These are phyloP conservation scores for Dipteronia sinensis DNA, from an alignment of 345 rosid species.

Conservation along the genomic window DNA sequence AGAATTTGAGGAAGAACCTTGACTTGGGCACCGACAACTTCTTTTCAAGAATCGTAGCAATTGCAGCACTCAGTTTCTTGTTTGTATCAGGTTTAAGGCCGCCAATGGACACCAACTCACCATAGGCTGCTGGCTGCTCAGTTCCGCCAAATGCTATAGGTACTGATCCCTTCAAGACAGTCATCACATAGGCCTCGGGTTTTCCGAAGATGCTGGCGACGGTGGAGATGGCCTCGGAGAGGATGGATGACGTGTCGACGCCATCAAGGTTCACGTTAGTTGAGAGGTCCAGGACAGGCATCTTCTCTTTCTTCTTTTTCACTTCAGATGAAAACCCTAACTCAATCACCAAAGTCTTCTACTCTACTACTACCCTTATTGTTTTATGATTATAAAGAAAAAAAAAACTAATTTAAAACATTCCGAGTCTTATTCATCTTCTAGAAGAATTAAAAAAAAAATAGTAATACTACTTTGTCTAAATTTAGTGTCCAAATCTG, in stretches of 20 bases:
- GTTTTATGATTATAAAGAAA: no score
- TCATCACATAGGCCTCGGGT: constrained; percentile 88
- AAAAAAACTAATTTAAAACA: no score
- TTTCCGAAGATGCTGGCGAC: constrained; percentile 77
- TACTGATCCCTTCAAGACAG: constrained; percentile 96
- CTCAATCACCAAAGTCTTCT: neutral
- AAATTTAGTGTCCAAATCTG: no score
- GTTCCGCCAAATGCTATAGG: constrained; percentile 91
- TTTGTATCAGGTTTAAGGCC: constrained; percentile 80
- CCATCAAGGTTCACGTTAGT: constrained; percentile 82
- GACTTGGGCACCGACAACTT: constrained; percentile 85
- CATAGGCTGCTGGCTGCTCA: constrained; percentile 92
- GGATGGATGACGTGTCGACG: constrained; percentile 67
- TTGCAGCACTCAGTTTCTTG: constrained; percentile 85
- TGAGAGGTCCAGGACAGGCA: constrained; percentile 85
- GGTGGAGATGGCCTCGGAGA: constrained; percentile 70
- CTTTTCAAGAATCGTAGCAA: constrained; percentile 71
- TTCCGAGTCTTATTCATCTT: no score
- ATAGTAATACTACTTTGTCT: no score
- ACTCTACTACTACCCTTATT: neutral
- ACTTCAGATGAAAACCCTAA: neutral
- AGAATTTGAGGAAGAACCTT: constrained; percentile 87
- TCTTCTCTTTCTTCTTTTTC: constrained; percentile 20
- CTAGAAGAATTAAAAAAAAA: no score
- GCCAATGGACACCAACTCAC: constrained; percentile 91